Percentiles rank a stretch among this genome's conserved stretches.
phyloP scores from a whole-genome alignment of 1,284 basidiomycete genomes.

The Tylopilus sp. region DNA sequence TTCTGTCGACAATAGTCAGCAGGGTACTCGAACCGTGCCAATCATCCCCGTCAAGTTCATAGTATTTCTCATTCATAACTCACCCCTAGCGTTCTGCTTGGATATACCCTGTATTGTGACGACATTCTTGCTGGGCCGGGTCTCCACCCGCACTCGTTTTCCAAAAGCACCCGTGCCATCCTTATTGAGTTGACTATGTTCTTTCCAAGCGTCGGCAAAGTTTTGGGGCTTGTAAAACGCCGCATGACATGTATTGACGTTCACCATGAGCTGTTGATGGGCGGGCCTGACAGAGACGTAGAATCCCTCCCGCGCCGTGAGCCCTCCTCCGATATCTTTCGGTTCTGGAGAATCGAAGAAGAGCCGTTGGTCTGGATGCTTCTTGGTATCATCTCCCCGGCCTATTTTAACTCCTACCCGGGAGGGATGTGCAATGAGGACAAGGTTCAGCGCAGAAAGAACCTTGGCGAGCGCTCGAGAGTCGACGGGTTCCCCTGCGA shows the following conservation, averaged over 20 bases:
- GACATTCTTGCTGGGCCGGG: constrained; percentile 54
- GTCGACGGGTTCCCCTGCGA: constrained; percentile 21
- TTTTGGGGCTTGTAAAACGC: constrained; percentile 69
- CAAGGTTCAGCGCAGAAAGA: constrained; percentile 47
- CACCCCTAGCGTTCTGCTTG: constrained; percentile 42
- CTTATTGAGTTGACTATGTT: constrained; percentile 48
- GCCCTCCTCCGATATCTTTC: constrained; percentile 34
- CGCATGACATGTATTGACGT: constrained; percentile 74
- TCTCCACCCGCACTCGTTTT: constrained; percentile 54
- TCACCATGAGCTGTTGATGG: constrained; percentile 72
- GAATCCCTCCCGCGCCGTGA: constrained; percentile 70
- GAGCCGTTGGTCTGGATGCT: constrained; percentile 34
- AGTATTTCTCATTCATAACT: constrained; percentile 64
- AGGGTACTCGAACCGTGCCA: neutral
- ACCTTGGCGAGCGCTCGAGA: constrained; percentile 43
- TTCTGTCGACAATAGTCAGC: constrained; percentile 39
- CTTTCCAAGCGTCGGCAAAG: constrained; percentile 52
- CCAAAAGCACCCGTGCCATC: constrained; percentile 52
- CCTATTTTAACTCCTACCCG: constrained; percentile 40
- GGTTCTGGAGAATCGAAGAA: constrained; percentile 34
- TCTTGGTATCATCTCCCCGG: constrained; percentile 33
- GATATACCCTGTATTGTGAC: constrained; percentile 57
- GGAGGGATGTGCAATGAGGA: constrained; percentile 44
- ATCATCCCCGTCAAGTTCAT: constrained; percentile 48
- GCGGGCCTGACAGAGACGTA: constrained; percentile 72